Evolutionary conservation across 2,329 filamentous ascomycete species (phyloP).

Genomic region (Xylariaceae sp.): DNA sequence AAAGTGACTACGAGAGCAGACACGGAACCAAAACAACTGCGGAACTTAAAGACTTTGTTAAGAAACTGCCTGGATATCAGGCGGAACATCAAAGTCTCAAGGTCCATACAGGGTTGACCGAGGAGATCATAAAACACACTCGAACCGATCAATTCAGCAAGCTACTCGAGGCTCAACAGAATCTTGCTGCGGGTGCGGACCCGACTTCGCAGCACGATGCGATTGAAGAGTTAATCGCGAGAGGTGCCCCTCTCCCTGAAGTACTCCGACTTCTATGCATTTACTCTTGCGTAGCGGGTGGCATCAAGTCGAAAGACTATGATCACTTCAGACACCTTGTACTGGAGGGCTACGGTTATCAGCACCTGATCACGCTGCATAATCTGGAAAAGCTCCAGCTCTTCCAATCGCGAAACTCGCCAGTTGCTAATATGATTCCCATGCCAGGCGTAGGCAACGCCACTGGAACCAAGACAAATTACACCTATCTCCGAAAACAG

Average conservation of each 20-base stretch:
- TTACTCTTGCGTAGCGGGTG: conserved; percentile 84
- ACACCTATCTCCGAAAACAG: conserved; percentile 78
- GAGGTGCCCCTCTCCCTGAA: conserved; percentile 73
- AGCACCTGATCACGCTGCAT: conserved; percentile 85
- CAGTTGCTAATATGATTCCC: conserved; percentile 75
- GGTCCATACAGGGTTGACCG: conserved; percentile 83
- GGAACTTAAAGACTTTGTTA: conserved; percentile 92
- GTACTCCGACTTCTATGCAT: conserved; percentile 83
- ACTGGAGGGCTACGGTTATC: conserved; percentile 88
- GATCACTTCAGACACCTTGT: conserved; percentile 85
- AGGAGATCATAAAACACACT: conserved; percentile 93
- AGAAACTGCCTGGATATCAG: conserved; percentile 85
- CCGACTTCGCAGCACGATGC: conserved; percentile 82
- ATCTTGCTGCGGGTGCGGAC: conserved; percentile 84
- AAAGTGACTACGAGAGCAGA: conserved; percentile 79
- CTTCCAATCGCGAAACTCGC: conserved; percentile 70
- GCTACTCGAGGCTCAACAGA: conserved; percentile 89
- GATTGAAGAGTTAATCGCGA: conserved; percentile 91
- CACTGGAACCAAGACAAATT: conserved; percentile 76
- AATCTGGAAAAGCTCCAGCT: conserved; percentile 86
- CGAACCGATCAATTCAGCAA: conserved; percentile 84
- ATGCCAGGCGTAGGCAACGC: conserved; percentile 56
- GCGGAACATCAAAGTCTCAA: conserved; percentile 91
- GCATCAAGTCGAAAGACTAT: conserved; percentile 80
- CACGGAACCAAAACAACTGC: conserved; percentile 82